Percentiles rank a stretch among this genome's conserved stretches.
These are phyloP conservation scores for Drechslerella coelobrocha DNA, from an alignment of 2,329 filamentous ascomycete species.

Conservation along the genomic window DNA sequence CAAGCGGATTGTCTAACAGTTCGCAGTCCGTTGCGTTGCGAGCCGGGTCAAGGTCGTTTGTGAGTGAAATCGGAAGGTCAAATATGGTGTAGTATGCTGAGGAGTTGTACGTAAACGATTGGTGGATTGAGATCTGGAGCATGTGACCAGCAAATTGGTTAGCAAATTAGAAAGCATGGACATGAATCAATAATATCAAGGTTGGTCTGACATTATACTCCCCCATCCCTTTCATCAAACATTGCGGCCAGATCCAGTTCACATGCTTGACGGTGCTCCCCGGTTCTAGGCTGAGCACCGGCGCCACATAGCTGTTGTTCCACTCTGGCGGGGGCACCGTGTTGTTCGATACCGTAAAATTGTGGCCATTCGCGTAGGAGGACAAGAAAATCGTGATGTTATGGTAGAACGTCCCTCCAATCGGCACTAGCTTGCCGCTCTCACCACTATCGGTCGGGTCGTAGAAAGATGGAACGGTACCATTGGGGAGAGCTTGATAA, in stretches of 20 bases:
- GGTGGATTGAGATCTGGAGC: conserved; percentile 70
- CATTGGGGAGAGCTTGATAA: conserved; percentile 64
- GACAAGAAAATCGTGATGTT: conserved; percentile 73
- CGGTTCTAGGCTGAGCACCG: conserved; percentile 70
- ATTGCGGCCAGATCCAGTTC: conserved; percentile 75
- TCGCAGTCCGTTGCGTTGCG: conserved; percentile 63
- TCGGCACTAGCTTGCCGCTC: neutral
- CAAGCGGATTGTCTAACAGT: conserved; percentile 63
- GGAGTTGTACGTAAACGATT: conserved; percentile 71
- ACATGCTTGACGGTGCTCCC: conserved; percentile 76
- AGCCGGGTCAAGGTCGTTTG: conserved; percentile 66
- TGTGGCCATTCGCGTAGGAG: conserved; percentile 68
- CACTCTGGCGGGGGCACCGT: conserved; percentile 60
- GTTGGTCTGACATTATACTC: conserved; percentile 69
- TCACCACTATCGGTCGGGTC: conserved; percentile 10
- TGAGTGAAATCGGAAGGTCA: conserved; percentile 72
- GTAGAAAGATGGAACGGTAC: conserved; percentile 60
- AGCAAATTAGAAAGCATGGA: too few species aligned
- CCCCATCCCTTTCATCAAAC: conserved; percentile 67
- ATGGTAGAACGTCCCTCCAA: conserved; percentile 56
- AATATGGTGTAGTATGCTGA: conserved; percentile 73
- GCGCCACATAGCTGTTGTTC: conserved; percentile 65
- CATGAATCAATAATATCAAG: too few species aligned
- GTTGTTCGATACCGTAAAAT: conserved; percentile 73
- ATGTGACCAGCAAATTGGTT: neutral